Base-by-base conservation (phyloP, 345 rosid species). In the Eucalyptus albens region DNA sequence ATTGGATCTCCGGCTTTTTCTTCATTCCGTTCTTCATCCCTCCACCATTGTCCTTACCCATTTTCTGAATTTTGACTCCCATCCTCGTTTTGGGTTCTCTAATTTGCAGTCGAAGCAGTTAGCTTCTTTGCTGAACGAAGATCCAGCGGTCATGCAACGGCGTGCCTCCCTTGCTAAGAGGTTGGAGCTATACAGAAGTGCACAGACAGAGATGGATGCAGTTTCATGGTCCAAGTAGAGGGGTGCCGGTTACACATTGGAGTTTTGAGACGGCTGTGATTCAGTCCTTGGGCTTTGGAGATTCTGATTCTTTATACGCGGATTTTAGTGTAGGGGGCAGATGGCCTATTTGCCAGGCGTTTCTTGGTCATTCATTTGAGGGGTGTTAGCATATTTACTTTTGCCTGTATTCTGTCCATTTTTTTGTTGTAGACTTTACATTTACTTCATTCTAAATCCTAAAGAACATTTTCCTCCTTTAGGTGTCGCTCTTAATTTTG, bases 181-280 rank as follows among this genome's bases (percentile, higher is more conserved):
- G 89, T 91, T 97, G 90, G 99, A 97, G 91, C 86, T 97, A 67
- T 97, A 97, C 94, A 92, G 99, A 94, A 95, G 96, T 89, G 99
- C 99, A 40, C 97, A 95, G 87, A 86, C 94, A 14, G 99, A 97
- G 92, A 96, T 97, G 51, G 99, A 97, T 88, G 95, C 96, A 44
- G 99, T 96, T 83, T 96, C 99, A 83, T 97, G 99, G 99, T 90
- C 96, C 56, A 97, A 96, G 95, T 97, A 96, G 95, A 65, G 83
- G 86, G 89, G 15, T 26, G 47, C n/a, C 27, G 8, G 44, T 53
- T 21, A 72, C 45, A 45, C 45, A 17, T 88, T 89, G 80, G 67
- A 72, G 56, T 62, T 87, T 69, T 37, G 27, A 19, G 47, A 37
- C 14, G 6, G 83, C 83, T 77, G 83, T 13, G 83, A 37, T 77